Base-by-base conservation (phyloP, 352 stramenopile species). In the Phytophthora melonis region DNA sequence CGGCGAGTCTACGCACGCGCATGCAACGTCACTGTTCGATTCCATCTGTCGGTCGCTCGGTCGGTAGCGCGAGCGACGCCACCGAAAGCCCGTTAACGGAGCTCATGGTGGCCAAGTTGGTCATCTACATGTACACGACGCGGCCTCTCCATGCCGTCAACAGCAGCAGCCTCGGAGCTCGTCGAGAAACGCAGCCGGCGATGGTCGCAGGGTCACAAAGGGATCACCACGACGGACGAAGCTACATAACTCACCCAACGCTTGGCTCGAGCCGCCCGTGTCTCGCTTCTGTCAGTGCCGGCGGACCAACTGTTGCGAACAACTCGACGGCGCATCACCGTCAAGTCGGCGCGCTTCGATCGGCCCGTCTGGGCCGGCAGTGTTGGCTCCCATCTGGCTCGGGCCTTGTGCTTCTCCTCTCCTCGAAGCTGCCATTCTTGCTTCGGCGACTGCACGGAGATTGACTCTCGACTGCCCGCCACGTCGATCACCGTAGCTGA, bases 261-360 rank as follows among this genome's bases (percentile, higher is more conserved):
- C 61, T 66, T 69, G 68, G 61, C 61, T 70, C 36, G 68, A 58
- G 52, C 65, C 25, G 63, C 49, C 41, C n/a, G n/a, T 21, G 58
- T 57, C 58, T 70, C 70, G 59, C 47, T 68, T 77, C 66, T 77
- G 64, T 50, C 58, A 32, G n/a, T 73, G 70, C 65, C 21, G 58
- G 58, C 47, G 65, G 70, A 78, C 71, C 66, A 78, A 70, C 67
- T 78, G 66, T 60, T 75, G 19, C 13, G 43, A 27, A 75, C 45
- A 61, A 72, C 66, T 21, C 62, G 56, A 52, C 70, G 34, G 69
- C 69, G 58, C 64, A 73, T 66, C 58, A 41, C 21, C 41, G 52
- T 69, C 65, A 66, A 62, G 32, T 74, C 45, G 63, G 14, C 50
- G 45, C 36, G 36, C 10, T 16, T 43, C 36, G 36, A 16, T 43